phyloP scores from a whole-genome alignment of 768 basidiomycete genomes.

The Russula sp. region DNA sequence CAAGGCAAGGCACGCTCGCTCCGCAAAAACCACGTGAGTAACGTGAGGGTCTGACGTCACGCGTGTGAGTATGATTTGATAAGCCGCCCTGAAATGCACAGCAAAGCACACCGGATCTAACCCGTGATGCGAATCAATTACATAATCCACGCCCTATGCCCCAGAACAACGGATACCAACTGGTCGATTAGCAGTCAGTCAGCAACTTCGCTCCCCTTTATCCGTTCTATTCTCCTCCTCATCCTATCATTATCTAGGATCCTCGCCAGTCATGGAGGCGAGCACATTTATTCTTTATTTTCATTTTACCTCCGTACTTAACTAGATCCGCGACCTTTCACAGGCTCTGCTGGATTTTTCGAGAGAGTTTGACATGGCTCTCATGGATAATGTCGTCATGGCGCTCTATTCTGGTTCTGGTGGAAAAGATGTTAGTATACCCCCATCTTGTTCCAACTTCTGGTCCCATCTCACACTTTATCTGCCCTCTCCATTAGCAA shows the following conservation, averaged over 20 bases:
- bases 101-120: no score
- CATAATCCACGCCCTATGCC: slow-evolving; percentile 22
- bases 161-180: slow-evolving; percentile 21
- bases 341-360: slow-evolving; percentile 91
- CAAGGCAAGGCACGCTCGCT: no score
- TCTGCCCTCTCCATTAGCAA: slow-evolving; percentile 51
- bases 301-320: not conserved
- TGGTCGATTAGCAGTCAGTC: slow-evolving; percentile 3
- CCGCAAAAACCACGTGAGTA: slow-evolving; percentile 11
- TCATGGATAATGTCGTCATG: slow-evolving; percentile 92
- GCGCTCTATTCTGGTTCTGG: slow-evolving; percentile 85
- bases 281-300: not conserved
- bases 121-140: slow-evolving; percentile 15
- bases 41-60: slow-evolving; percentile 21
- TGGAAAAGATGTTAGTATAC: slow-evolving; percentile 55
- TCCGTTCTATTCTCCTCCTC: slow-evolving; percentile 1
- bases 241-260: not conserved
- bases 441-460: not conserved
- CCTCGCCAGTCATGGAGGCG: slow-evolving; percentile 15
- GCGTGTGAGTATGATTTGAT: slow-evolving; percentile 7
- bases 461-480: slow-evolving; percentile 12
- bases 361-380: slow-evolving; percentile 84
- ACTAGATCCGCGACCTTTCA: not conserved
- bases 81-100: no score
- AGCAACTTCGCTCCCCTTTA: not conserved